phyloP scores from a whole-genome alignment of 306 rosid species.

The Biancaea sappan region DNA sequence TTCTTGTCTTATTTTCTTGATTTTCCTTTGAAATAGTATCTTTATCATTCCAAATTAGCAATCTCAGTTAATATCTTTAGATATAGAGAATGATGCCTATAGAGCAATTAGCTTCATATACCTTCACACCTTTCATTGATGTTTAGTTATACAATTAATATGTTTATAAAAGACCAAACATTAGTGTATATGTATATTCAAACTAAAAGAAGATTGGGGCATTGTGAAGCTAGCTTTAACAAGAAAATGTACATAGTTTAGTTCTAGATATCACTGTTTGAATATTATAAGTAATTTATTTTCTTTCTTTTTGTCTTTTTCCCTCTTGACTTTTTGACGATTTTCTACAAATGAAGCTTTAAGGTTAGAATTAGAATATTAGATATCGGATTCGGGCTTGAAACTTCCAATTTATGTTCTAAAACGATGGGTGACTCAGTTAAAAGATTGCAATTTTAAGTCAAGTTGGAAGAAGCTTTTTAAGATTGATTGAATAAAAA shows the following conservation, averaged over 20 bases:
- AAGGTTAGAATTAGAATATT: not conserved
- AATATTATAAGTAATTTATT: not conserved
- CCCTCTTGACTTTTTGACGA: constrained; percentile 1
- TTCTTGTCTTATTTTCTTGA: constrained; percentile 2
- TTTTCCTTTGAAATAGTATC: constrained; percentile 17
- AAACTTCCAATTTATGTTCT: not conserved
- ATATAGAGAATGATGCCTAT: not conserved
- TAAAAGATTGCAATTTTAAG: not conserved
- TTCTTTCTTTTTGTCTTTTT: not conserved
- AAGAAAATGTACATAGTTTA: constrained; percentile 6
- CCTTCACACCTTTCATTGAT: constrained; percentile 19
- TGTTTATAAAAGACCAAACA: not conserved
- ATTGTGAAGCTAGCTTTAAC: constrained; percentile 23
- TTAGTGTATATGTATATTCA: not conserved
- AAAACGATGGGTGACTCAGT: not conserved
- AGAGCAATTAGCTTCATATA: not conserved
- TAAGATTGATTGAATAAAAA: not conserved
- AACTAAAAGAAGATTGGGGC: constrained; percentile 11
- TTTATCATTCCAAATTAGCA: constrained; percentile 29
- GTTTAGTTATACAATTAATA: constrained; percentile 15
- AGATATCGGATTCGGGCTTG: not conserved
- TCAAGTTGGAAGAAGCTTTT: not conserved
- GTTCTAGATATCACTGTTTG: constrained; percentile 23
- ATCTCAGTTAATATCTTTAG: not conserved
- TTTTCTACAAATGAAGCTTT: constrained; percentile 24